Conservation (phyloP, 2,329 filamentous ascomycete species). For the Mycosphaerella sp. region DNA sequence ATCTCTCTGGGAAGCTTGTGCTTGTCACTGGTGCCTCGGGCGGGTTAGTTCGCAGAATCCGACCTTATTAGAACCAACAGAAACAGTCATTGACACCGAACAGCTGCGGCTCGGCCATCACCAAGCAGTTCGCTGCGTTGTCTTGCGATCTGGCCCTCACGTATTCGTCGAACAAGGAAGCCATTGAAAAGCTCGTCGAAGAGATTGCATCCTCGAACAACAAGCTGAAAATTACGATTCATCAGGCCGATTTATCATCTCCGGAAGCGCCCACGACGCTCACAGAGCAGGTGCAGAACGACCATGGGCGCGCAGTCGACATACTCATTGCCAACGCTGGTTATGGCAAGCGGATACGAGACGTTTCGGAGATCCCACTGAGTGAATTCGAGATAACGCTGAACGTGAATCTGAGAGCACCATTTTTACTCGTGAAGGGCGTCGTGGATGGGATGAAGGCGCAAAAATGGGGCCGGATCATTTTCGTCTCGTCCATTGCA, state of each 20-base stretch:
- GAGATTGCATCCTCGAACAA: constrained; percentile 11
- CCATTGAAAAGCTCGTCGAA: constrained; percentile 42
- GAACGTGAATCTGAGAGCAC: constrained; percentile 56
- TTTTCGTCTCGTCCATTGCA: constrained; percentile 60
- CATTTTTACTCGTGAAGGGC: constrained; percentile 57
- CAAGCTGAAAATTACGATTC: constrained; percentile 45
- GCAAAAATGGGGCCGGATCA: constrained; percentile 57
- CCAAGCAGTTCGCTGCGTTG: constrained; percentile 47
- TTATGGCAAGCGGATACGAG: constrained; percentile 55
- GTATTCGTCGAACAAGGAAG: constrained; percentile 48
- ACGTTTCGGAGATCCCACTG: constrained; percentile 51
- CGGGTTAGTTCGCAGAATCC: constrained; percentile 8
- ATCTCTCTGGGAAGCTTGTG: constrained; percentile 48
- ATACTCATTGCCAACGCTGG: constrained; percentile 63
- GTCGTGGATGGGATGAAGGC: constrained; percentile 56
- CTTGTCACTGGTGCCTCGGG: constrained; percentile 58
- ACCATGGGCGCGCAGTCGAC: constrained; percentile 52
- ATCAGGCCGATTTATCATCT: constrained; percentile 54
- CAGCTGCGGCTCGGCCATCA: constrained; percentile 54
- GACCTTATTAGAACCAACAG: not conserved
- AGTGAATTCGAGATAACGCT: constrained; percentile 61
- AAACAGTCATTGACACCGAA: not conserved
- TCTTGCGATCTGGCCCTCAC: constrained; percentile 54
- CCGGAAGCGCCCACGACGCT: constrained; percentile 49
- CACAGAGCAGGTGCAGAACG: constrained; percentile 48